These are phyloP conservation scores for Mantamonas sphyraenae DNA, from an alignment of 78 protist genomes.

Conservation along the genomic window DNA sequence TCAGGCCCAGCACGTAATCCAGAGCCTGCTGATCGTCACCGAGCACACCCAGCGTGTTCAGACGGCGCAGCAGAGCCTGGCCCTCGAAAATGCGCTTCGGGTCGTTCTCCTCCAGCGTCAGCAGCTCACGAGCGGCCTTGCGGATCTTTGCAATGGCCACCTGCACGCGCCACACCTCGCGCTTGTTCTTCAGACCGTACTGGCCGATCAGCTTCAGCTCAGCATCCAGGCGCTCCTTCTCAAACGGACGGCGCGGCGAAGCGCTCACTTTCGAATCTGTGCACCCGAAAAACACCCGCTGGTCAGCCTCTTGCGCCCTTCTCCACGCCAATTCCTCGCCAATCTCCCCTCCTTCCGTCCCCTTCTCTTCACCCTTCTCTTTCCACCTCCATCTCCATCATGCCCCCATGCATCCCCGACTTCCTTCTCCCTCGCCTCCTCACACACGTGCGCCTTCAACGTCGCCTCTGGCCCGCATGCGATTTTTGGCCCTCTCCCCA, in stretches of 20 bases:
- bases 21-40: conserved; percentile 72
- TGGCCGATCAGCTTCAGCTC: conserved; percentile 95
- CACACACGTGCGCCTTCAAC: too few species aligned
- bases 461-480: too few species aligned
- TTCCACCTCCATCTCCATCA: too few species aligned
- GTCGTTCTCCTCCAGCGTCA: conserved; percentile 90
- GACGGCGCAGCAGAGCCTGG: conserved; percentile 91
- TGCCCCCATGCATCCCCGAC: too few species aligned
- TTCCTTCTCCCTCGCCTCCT: too few species aligned
- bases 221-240: conserved; percentile 97
- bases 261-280: conserved; percentile 66
- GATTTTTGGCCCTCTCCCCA: too few species aligned
- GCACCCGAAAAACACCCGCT: too few species aligned
- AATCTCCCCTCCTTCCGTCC: too few species aligned
- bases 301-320: too few species aligned
- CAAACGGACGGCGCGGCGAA: conserved; percentile 98
- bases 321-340: too few species aligned
- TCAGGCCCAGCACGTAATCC: conserved; percentile 97
- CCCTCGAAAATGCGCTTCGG: conserved; percentile 51
- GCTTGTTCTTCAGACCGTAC: conserved; percentile 97
- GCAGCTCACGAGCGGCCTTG: conserved; percentile 90
- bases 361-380: too few species aligned
- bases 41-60: conserved; percentile 89
- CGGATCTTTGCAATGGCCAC: conserved; percentile 94
- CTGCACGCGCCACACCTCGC: conserved; percentile 96